A percentile compares a stretch with the other conserved stretches of the same genome.
phyloP scores from a whole-genome alignment of 306 rosid genomes.

The Trichosanthes truncata region DNA sequence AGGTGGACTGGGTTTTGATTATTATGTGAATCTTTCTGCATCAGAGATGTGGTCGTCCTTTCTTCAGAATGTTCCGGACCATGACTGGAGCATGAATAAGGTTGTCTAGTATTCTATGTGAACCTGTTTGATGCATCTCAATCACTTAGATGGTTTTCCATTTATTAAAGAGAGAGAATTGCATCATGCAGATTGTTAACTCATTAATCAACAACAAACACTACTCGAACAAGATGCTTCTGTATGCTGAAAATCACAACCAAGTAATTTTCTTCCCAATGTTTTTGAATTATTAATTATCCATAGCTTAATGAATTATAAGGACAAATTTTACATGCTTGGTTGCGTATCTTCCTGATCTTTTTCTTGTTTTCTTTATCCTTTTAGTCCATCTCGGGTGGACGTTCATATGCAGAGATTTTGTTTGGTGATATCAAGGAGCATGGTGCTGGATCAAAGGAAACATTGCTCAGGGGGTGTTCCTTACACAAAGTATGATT shows the following conservation, averaged over 20 bases:
- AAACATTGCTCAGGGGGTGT: conserved; percentile 63
- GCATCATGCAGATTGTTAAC: conserved; percentile 51
- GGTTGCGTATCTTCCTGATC: background rate
- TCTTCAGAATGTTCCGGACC: conserved; percentile 68
- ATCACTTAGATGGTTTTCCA: conserved; percentile 7
- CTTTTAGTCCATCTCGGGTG: conserved; percentile 77
- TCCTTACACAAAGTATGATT: conserved; percentile 79
- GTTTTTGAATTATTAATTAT: background rate
- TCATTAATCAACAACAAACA: conserved; percentile 55
- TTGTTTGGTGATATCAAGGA: conserved; percentile 55
- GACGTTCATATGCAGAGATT: conserved; percentile 79
- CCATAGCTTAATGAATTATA: background rate
- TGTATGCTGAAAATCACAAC: conserved; percentile 86
- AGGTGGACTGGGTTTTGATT: conserved; percentile 98
- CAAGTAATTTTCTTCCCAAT: conserved; percentile 40
- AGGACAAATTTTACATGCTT: background rate
- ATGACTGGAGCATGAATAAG: conserved; percentile 92
- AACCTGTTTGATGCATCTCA: background rate
- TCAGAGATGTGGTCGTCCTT: conserved; percentile 84
- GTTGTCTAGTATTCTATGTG: conserved; percentile 25
- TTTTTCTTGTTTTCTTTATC: conserved; percentile 14
- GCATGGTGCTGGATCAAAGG: conserved; percentile 30
- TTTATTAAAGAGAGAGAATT: conserved; percentile 3
- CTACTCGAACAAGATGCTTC: conserved; percentile 57
- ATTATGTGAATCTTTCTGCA: conserved; percentile 69